A percentile compares a stretch with the other conserved stretches of the same genome.
Evolutionary conservation across 2,329 filamentous ascomycete genomes (phyloP).

Genomic region (Aspergillus unguis): DNA sequence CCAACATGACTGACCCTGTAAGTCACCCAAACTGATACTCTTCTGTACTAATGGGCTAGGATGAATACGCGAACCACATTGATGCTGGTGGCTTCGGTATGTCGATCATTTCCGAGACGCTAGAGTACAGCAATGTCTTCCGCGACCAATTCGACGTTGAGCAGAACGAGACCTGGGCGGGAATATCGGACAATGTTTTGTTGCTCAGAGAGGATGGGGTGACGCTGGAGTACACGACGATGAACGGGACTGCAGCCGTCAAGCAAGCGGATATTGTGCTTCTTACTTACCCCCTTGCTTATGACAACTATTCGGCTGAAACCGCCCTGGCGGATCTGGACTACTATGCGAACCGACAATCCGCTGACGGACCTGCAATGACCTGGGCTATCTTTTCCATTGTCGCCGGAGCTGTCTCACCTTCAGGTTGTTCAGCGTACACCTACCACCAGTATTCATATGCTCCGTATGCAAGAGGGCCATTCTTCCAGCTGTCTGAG

Average conservation of each 20-base stretch:
- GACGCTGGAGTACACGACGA: slow-evolving; percentile 61
- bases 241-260: slow-evolving; percentile 64
- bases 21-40: slow-evolving; percentile 15
- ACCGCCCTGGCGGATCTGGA: slow-evolving; percentile 58
- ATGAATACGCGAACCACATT: slow-evolving; percentile 66
- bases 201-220: slow-evolving; percentile 58
- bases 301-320: slow-evolving; percentile 50
- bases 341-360: slow-evolving; percentile 68
- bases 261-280: slow-evolving; percentile 71
- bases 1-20: slow-evolving; percentile 69
- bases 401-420: slow-evolving; percentile 62
- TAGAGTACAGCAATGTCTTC: slow-evolving; percentile 57
- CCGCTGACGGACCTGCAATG: slow-evolving; percentile 67
- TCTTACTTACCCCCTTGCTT: slow-evolving; percentile 62
- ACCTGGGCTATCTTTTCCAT: slow-evolving; percentile 69
- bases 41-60: slow-evolving; percentile 32
- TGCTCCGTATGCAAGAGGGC: slow-evolving; percentile 62
- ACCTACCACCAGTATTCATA: slow-evolving; percentile 65
- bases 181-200: slow-evolving; percentile 56
- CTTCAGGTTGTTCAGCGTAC: slow-evolving; percentile 65
- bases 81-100: slow-evolving; percentile 69
- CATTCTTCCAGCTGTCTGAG: slow-evolving; percentile 70
- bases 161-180: slow-evolving; percentile 57
- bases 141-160: slow-evolving; percentile 54
- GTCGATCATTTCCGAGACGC: slow-evolving; percentile 55